Evolutionary conservation across 2,329 filamentous ascomycete species (phyloP), one percentile per base, ranked within the genome.

Genomic region (Diaporthe batatas): DNA sequence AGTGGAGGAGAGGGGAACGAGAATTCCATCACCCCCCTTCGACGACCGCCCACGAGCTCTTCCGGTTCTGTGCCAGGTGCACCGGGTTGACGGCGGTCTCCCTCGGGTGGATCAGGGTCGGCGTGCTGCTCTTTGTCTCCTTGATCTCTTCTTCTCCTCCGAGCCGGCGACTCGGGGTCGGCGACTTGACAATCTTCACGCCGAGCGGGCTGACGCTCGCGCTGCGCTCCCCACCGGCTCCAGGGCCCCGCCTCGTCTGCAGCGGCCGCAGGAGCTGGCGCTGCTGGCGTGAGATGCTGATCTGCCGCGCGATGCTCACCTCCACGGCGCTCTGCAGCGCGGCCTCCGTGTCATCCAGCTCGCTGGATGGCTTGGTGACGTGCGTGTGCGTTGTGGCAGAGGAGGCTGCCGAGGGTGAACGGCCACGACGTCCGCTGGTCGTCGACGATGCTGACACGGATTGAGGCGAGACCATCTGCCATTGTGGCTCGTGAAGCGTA

Each of bases 301-400:
- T 92, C 79, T 93, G 91, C 1, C 91, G 85, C 0, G 91, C 91
- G 76, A 93, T 92, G 1, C 90, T 92, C 58, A 91, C 85, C 79
- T 92, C 88, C 5, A 91, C 90, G 1, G 90, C 89, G 55, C 86
- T 86, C 75, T 87, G 86, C 18, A 88, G 80, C 8, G 82, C 84
- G 29, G 80, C 79, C 75, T 86, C 83, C 0, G 80, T 68, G 39
- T 86, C 83, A 44, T 86, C 84, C 14, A 80, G 73, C 14, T 81
- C 80, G 10, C 79, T 71, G 29, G 82, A 82, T 4, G 78, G 76
- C 72, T 78, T 79, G 29, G 81, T 81, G 42, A 79, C 62, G 73
- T 83, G 77, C 12, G 81, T 81, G 71, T 77, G 68, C 57, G 73
- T 55, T 16, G 73, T 74, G 11, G 77, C 74, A 49, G 73, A 58